Percentiles rank a stretch among this genome's conserved stretches.
phyloP scores from a whole-genome alignment of 441 rosid species.

The Aleurites moluccanus region DNA sequence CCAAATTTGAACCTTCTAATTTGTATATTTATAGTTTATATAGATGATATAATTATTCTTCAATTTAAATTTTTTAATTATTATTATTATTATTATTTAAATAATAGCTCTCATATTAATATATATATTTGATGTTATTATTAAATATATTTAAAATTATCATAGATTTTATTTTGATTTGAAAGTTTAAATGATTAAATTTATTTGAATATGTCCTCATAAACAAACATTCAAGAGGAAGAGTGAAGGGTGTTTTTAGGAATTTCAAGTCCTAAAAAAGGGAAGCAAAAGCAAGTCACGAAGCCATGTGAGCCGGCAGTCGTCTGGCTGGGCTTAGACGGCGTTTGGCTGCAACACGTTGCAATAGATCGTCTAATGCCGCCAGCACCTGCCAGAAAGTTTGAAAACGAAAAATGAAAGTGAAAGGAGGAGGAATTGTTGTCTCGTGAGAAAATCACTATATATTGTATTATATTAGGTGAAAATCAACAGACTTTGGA shows the following conservation, averaged over 20 bases:
- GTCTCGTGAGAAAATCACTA: constrained; percentile 16
- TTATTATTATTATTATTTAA: too few relatives aligned
- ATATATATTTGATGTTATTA: too few relatives aligned
- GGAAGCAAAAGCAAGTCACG: constrained; percentile 3
- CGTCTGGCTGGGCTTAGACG: constrained; percentile 5
- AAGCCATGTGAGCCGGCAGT: constrained; percentile 28
- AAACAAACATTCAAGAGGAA: neutral
- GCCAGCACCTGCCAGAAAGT: constrained; percentile 25
- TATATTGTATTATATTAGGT: neutral
- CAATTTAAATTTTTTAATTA: too few relatives aligned
- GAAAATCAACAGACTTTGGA: neutral
- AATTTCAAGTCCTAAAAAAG: neutral
- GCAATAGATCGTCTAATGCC: neutral
- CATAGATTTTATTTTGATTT: too few relatives aligned
- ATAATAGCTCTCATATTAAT: too few relatives aligned
- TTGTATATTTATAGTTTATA: too few relatives aligned
- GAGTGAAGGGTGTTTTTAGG: constrained; percentile 3
- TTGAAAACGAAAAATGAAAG: constrained; percentile 14
- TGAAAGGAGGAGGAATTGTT: neutral
- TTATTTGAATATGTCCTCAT: too few relatives aligned
- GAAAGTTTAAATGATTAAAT: too few relatives aligned
- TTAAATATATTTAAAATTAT: too few relatives aligned
- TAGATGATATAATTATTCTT: too few relatives aligned
- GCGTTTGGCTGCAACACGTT: constrained; percentile 23
- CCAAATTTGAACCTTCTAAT: too few relatives aligned